A percentile compares a stretch with the other conserved stretches of the same genome.
Conservation (phyloP, 805 yeast species). For the Nakazawaea anatomiae region DNA sequence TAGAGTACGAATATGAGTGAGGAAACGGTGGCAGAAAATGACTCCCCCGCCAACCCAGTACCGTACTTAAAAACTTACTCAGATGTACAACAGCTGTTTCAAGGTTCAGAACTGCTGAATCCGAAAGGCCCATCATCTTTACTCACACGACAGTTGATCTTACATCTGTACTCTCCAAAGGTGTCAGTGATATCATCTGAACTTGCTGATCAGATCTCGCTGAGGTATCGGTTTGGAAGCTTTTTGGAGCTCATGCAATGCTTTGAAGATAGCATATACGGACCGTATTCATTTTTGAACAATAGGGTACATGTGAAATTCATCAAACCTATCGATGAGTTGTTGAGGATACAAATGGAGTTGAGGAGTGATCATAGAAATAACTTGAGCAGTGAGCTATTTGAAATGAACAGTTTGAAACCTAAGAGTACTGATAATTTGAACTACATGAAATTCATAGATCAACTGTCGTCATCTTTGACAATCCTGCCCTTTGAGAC, state of each 20-base stretch:
- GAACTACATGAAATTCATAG: conserved; percentile 52
- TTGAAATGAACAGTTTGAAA: conserved; percentile 14
- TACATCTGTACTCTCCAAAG: conserved; percentile 25
- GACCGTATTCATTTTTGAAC: background rate
- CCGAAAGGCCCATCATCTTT: conserved; percentile 23
- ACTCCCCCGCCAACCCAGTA: background rate
- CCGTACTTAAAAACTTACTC: background rate
- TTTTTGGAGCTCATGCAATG: conserved; percentile 19
- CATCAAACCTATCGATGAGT: conserved; percentile 19
- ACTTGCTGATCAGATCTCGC: conserved; percentile 18
- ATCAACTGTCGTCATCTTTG: conserved; percentile 52
- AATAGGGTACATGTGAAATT: conserved; percentile 19
- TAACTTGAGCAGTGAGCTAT: conserved; percentile 18
- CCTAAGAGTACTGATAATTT: conserved; percentile 23
- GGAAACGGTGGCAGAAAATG: background rate
- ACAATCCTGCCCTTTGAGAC: conserved; percentile 74
- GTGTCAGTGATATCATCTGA: conserved; percentile 23
- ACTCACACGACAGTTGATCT: conserved; percentile 20
- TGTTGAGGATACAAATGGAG: conserved; percentile 18
- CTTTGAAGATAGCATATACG: conserved; percentile 20
- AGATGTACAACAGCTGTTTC: background rate
- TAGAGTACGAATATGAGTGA: background rate
- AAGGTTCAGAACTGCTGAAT: conserved; percentile 11
- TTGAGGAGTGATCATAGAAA: conserved; percentile 7
- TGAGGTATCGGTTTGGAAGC: conserved; percentile 13